A percentile compares a stretch with the other conserved stretches of the same genome.
Evolutionary conservation across 768 basidiomycete species (phyloP).

Genomic region (Suillus bovinus): DNA sequence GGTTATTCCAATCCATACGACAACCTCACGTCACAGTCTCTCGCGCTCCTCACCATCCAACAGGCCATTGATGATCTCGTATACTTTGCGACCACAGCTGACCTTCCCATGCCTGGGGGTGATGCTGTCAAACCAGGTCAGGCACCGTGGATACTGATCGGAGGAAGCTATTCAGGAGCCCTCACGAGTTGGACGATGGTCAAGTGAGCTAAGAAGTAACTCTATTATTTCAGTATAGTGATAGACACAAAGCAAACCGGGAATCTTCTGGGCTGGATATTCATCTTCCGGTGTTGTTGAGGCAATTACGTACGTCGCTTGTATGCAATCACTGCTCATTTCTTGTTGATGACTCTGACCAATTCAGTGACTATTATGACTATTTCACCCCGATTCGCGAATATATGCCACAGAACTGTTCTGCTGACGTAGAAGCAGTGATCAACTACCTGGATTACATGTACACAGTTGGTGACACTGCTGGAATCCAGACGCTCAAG

Average conservation of each 20-base stretch:
- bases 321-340: background rate
- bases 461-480: conserved; percentile 44
- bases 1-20: conserved; percentile 71
- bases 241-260: conserved; percentile 34
- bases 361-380: conserved; percentile 27
- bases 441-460: conserved; percentile 61
- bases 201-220: conserved; percentile 42
- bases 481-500: conserved; percentile 56
- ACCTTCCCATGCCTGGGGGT: conserved; percentile 67
- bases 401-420: conserved; percentile 73
- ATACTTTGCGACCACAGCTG: conserved; percentile 66
- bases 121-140: conserved; percentile 56
- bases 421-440: conserved; percentile 66
- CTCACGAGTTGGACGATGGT: conserved; percentile 68
- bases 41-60: conserved; percentile 64
- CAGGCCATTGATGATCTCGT: conserved; percentile 75
- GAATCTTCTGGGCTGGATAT: conserved; percentile 43
- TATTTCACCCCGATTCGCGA: conserved; percentile 73
- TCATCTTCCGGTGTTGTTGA: conserved; percentile 49
- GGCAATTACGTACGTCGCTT: conserved; percentile 38
- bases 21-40: conserved; percentile 57
- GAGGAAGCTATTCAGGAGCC: conserved; percentile 46
- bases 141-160: conserved; percentile 43
- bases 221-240: background rate
- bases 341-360: background rate